A percentile compares a stretch with the other conserved stretches of the same genome.
These are phyloP conservation scores for Schizosaccharomyces osmophilus DNA, from an alignment of 805 yeast genomes.

Conservation along the genomic window DNA sequence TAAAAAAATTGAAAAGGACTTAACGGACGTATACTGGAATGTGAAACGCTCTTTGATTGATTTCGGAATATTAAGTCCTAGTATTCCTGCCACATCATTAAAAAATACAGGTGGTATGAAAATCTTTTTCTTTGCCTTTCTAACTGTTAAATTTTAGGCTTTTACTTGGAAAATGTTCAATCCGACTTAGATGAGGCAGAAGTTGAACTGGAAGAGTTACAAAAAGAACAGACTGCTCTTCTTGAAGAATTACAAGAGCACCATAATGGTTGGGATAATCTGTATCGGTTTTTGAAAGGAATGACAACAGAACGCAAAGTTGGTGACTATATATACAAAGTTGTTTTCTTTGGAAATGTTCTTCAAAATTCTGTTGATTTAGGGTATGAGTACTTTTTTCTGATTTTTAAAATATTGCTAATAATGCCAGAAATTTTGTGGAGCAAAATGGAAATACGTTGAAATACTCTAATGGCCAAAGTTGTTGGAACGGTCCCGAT, in stretches of 20 bases:
- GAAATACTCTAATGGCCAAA: conserved; percentile 36
- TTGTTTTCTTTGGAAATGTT: conserved; percentile 32
- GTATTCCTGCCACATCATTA: background rate
- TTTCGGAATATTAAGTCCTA: background rate
- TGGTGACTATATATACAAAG: conserved; percentile 48
- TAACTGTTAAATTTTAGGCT: background rate
- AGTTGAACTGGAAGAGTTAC: conserved; percentile 4
- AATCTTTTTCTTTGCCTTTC: too few relatives aligned
- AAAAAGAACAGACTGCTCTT: conserved; percentile 7
- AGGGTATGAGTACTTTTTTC: conserved; percentile 18
- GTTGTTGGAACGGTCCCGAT: conserved; percentile 86
- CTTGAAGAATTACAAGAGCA: conserved; percentile 7
- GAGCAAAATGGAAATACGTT: conserved; percentile 15
- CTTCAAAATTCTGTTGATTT: conserved; percentile 25
- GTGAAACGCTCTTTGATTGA: background rate
- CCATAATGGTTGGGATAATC: conserved; percentile 34
- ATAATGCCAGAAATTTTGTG: conserved; percentile 9
- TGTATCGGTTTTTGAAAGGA: conserved; percentile 32
- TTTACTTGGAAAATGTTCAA: background rate
- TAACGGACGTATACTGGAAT: background rate
- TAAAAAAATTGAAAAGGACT: background rate
- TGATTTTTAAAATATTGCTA: conserved; percentile 7
- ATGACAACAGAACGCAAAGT: conserved; percentile 24
- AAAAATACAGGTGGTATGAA: background rate
- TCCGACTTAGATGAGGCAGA: conserved; percentile 2